Conservation (phyloP, 2,329 filamentous ascomycete species). For the Xylariaceae sp. region DNA sequence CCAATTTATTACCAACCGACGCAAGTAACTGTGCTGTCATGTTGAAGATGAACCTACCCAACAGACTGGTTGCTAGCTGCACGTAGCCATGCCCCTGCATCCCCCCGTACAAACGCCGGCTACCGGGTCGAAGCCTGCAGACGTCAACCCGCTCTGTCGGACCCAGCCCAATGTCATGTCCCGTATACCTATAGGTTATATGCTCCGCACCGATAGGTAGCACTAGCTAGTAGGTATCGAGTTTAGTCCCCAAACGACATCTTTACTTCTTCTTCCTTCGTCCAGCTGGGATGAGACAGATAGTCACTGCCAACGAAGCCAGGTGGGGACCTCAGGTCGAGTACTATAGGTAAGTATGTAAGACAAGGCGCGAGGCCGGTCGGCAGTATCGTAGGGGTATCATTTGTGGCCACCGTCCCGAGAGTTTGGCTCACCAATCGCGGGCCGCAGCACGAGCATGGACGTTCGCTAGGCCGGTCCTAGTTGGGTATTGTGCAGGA, state of each 20-base stretch:
- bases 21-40: neutral
- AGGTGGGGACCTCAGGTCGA: no score
- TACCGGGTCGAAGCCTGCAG: neutral
- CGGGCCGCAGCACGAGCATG: constrained; percentile 8
- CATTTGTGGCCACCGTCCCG: constrained; percentile 11
- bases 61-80: neutral
- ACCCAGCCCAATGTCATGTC: no score
- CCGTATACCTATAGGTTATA: neutral
- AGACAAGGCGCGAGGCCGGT: neutral
- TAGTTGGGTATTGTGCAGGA: neutral
- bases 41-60: neutral
- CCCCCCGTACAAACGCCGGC: neutral
- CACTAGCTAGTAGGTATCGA: neutral
- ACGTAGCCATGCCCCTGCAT: neutral
- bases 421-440: constrained; percentile 25
- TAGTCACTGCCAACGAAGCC: no score
- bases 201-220: neutral
- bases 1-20: neutral
- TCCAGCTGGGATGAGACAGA: no score
- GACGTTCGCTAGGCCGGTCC: neutral
- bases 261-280: no score
- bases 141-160: neutral
- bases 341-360: no score
- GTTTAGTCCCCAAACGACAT: neutral
- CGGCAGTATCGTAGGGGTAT: constrained; percentile 2